Evolutionary conservation across 305 asterid genomes (phyloP).

Genomic region (Striga hermonthica): DNA sequence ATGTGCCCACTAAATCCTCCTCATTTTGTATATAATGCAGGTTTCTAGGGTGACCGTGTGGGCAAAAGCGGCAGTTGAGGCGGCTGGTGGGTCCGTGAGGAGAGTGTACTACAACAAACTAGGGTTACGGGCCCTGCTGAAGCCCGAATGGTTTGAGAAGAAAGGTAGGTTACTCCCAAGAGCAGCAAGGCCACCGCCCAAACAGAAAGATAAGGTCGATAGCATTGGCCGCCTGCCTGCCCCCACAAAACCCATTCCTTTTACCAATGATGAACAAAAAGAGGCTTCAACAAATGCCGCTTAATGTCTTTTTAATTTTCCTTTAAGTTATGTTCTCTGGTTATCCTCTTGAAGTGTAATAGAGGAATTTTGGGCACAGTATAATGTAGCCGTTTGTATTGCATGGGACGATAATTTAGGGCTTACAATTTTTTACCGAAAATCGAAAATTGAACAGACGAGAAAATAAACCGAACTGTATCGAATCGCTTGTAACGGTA

Average conservation of each 20-base stretch:
- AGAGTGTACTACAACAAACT: slow-evolving; percentile 86
- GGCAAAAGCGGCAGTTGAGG: slow-evolving; percentile 94
- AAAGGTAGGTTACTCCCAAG: slow-evolving; percentile 89
- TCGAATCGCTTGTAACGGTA: no score
- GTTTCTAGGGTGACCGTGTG: slow-evolving; percentile 89
- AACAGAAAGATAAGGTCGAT: slow-evolving; percentile 75
- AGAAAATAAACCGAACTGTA: no score
- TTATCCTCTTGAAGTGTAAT: no score
- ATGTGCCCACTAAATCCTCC: no score
- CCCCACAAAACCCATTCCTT: slow-evolving; percentile 84
- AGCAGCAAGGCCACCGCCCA: slow-evolving; percentile 96
- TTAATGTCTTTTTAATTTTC: no score
- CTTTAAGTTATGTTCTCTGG: no score
- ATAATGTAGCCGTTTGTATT: no score
- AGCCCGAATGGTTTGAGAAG: slow-evolving; percentile 94
- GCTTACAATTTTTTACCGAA: no score
- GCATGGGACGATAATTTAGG: no score
- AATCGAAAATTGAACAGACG: no score
- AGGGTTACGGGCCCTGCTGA: slow-evolving; percentile 79
- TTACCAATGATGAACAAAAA: slow-evolving; percentile 47
- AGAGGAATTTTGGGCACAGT: no score
- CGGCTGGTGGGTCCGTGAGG: slow-evolving; percentile 87
- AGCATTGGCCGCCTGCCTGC: slow-evolving; percentile 92
- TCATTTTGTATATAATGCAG: slow-evolving; percentile 33
- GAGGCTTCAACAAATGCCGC: slow-evolving; percentile 29